A percentile compares a stretch with the other conserved stretches of the same genome.
phyloP scores from a whole-genome alignment of 2,329 filamentous ascomycete species.

The Daldinia sp. region DNA sequence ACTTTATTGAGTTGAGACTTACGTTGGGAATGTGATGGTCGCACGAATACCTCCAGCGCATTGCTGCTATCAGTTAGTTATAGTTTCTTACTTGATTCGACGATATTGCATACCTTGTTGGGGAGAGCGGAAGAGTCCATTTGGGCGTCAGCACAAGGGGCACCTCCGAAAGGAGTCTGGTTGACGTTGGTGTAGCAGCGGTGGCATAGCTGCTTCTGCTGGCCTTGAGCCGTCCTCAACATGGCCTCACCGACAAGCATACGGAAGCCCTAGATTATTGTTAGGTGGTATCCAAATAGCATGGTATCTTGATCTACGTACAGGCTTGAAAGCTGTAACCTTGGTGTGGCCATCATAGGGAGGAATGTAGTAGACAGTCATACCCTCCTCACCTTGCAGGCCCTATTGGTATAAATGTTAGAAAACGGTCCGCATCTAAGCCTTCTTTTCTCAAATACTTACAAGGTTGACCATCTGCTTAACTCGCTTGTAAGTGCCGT shows the following conservation, averaged over 20 bases:
- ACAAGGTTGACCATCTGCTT: constrained; percentile 41
- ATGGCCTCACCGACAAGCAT: constrained; percentile 41
- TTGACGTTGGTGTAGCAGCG: constrained; percentile 39
- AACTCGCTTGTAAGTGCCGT: constrained; percentile 41
- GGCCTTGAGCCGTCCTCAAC: constrained; percentile 26
- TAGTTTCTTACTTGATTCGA: not conserved
- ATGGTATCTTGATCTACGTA: constrained; percentile 6
- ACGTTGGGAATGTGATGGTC: constrained; percentile 40
- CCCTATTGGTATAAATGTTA: constrained; percentile 22
- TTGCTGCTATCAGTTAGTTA: not conserved
- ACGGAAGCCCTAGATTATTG: constrained; percentile 35
- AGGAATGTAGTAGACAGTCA: constrained; percentile 42
- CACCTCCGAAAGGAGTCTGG: constrained; percentile 39
- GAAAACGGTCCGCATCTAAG: not conserved
- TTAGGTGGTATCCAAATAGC: not conserved
- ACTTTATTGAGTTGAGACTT: not conserved
- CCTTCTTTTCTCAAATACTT: not conserved
- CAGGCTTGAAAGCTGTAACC: constrained; percentile 40
- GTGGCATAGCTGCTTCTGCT: constrained; percentile 40
- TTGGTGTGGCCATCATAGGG: constrained; percentile 37
- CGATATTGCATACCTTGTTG: not conserved
- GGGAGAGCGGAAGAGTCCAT: constrained; percentile 37
- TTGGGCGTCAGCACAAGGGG: constrained; percentile 36
- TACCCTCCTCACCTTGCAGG: constrained; percentile 35
- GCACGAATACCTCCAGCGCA: constrained; percentile 38